phyloP scores from a whole-genome alignment of 108 stramenopile genomes.

The Parmales sp. region DNA sequence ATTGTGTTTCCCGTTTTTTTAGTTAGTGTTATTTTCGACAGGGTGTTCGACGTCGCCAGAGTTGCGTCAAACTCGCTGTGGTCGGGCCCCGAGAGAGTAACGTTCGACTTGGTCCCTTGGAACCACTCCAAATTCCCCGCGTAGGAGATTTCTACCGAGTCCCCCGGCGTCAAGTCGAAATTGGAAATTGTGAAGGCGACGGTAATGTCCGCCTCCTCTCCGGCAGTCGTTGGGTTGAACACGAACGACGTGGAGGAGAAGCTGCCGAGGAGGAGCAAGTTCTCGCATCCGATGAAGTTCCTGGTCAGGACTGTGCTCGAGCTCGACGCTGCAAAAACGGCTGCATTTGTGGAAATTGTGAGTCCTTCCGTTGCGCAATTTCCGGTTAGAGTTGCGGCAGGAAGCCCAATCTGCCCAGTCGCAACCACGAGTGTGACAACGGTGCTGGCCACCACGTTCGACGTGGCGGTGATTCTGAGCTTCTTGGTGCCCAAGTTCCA shows the following conservation, averaged over 20 bases:
- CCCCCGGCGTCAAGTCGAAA: neutral
- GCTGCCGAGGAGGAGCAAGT: neutral
- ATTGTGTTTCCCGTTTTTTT: neutral
- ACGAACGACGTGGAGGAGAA: neutral
- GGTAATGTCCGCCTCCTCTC: neutral
- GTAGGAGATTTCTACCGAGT: neutral
- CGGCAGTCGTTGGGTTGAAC: neutral
- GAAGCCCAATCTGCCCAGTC: neutral
- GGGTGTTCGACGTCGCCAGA: neutral
- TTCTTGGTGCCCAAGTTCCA: neutral
- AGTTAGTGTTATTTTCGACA: neutral
- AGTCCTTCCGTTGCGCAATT: neutral
- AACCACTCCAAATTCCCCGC: neutral
- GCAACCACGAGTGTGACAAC: neutral
- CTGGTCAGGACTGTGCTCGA: neutral
- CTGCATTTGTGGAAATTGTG: neutral
- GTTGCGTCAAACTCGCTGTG: neutral
- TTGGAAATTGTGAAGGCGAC: neutral
- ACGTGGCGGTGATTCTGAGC: neutral
- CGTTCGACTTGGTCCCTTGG: neutral
- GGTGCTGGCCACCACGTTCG: neutral
- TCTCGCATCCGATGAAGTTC: neutral
- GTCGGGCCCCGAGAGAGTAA: conserved; percentile 1
- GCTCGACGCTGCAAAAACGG: neutral
- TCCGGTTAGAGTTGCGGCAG: neutral